Evolutionary conservation across 2,329 filamentous ascomycete species (phyloP).

Genomic region (Aspergillus udagawae): DNA sequence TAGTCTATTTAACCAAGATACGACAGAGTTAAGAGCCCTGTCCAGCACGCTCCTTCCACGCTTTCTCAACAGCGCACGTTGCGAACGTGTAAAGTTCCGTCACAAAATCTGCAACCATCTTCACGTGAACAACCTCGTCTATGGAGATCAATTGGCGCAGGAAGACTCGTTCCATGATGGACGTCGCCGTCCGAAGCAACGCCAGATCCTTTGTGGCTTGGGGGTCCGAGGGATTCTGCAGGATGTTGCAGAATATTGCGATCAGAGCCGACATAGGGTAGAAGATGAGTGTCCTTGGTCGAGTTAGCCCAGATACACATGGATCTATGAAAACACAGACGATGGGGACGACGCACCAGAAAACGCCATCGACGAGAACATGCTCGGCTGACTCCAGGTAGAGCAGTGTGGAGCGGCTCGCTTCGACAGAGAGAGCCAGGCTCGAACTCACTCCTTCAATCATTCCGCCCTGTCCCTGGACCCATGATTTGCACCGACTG

Average conservation of each 20-base stretch:
- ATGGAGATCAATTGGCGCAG: slow-evolving; percentile 24
- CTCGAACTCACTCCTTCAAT: slow-evolving; percentile 51
- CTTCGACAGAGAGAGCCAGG: slow-evolving; percentile 51
- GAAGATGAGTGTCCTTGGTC: slow-evolving; percentile 50
- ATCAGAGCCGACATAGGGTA: slow-evolving; percentile 55
- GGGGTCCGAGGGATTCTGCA: slow-evolving; percentile 45
- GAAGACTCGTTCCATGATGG: slow-evolving; percentile 41
- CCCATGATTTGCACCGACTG: slow-evolving; percentile 47
- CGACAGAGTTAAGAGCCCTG: neutral
- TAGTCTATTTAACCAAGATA: neutral
- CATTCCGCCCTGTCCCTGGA: slow-evolving; percentile 28
- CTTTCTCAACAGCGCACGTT: slow-evolving; percentile 42
- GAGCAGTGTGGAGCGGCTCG: slow-evolving; percentile 52
- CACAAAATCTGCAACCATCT: slow-evolving; percentile 43
- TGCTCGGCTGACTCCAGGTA: slow-evolving; percentile 45
- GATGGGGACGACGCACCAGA: slow-evolving; percentile 41
- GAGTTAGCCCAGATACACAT: neutral
- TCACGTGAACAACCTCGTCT: slow-evolving; percentile 40
- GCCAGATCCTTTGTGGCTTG: slow-evolving; percentile 45
- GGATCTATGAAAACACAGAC: neutral
- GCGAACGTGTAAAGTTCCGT: slow-evolving; percentile 44
- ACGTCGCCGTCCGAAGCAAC: slow-evolving; percentile 42
- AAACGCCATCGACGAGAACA: slow-evolving; percentile 45
- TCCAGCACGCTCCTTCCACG: slow-evolving; percentile 26
- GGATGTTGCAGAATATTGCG: slow-evolving; percentile 53